These are phyloP conservation scores for Lepidium didymum DNA, from an alignment of 345 rosid species.

Conservation along the genomic window DNA sequence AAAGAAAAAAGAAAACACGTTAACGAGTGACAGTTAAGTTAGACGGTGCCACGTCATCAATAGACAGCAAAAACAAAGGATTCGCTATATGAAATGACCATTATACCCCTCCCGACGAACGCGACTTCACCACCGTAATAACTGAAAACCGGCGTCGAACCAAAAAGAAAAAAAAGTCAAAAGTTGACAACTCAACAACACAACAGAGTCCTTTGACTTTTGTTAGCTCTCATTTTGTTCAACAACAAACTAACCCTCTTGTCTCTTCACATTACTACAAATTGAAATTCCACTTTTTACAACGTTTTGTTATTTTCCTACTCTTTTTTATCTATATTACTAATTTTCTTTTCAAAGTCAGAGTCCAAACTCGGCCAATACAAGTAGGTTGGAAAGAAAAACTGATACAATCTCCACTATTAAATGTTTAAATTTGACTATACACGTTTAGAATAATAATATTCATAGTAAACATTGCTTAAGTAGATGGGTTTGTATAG, in stretches of 20 bases:
- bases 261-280: slow-evolving; percentile 25
- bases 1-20: background rate
- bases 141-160: slow-evolving; percentile 11
- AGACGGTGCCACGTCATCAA: slow-evolving; percentile 17
- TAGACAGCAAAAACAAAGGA: background rate
- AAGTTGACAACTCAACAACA: slow-evolving; percentile 24
- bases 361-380: background rate
- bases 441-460: background rate
- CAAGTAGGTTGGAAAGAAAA: background rate
- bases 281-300: slow-evolving; percentile 21
- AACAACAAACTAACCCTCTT: slow-evolving; percentile 3
- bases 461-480: background rate
- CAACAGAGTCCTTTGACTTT: slow-evolving; percentile 10
- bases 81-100: background rate
- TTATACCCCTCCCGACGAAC: slow-evolving; percentile 22
- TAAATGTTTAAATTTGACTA: background rate
- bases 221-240: slow-evolving; percentile 22
- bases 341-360: background rate
- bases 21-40: background rate
- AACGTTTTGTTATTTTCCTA: slow-evolving; percentile 5
- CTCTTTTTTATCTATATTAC: background rate
- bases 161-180: slow-evolving; percentile 15
- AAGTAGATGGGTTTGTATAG: too few relatives aligned
- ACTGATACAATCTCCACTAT: background rate
- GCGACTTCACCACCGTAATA: slow-evolving; percentile 16